Percentiles rank a stretch among this genome's conserved stretches.
These are phyloP conservation scores for Paraurostyla sp. DNA, from an alignment of 73 alveolate species.

Conservation along the genomic window DNA sequence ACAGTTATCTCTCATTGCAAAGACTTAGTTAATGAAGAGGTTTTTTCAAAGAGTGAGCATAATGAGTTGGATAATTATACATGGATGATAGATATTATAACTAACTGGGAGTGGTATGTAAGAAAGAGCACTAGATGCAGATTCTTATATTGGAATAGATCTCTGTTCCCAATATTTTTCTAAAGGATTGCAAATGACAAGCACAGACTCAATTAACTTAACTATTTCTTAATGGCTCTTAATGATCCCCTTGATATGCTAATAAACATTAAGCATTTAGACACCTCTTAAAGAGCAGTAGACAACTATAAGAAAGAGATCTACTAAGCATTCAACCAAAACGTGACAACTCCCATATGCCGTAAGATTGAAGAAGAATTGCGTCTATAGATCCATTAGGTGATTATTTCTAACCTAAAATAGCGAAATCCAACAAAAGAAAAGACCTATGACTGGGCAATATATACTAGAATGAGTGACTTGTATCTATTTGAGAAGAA, in stretches of 20 bases:
- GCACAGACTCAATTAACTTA: constrained; percentile 75
- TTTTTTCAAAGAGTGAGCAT: constrained; percentile 38
- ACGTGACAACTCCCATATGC: constrained; percentile 86
- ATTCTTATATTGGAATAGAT: constrained; percentile 91
- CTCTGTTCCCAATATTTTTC: constrained; percentile 79
- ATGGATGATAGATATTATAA: constrained; percentile 40
- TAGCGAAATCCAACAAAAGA: constrained; percentile 92
- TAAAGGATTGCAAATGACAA: constrained; percentile 70
- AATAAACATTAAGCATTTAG: constrained; percentile 80
- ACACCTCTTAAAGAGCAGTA: constrained; percentile 81
- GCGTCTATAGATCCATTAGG: constrained; percentile 95
- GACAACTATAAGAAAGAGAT: constrained; percentile 93
- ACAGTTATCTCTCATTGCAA: constrained; percentile 53
- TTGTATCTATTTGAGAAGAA: constrained; percentile 92
- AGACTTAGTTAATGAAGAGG: constrained; percentile 30
- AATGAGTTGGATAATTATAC: constrained; percentile 6
- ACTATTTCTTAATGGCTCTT: constrained; percentile 83
- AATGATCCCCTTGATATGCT: constrained; percentile 84
- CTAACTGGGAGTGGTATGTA: constrained; percentile 72
- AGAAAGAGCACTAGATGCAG: constrained; percentile 83
- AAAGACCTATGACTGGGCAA: constrained; percentile 84
- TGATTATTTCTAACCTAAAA: constrained; percentile 86
- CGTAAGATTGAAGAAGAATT: constrained; percentile 96
- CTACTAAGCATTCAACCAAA: constrained; percentile 72
- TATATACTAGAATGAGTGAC: constrained; percentile 88